phyloP scores from a whole-genome alignment of 176 grass and related monocot genomes.

The Carex myosuroides region DNA sequence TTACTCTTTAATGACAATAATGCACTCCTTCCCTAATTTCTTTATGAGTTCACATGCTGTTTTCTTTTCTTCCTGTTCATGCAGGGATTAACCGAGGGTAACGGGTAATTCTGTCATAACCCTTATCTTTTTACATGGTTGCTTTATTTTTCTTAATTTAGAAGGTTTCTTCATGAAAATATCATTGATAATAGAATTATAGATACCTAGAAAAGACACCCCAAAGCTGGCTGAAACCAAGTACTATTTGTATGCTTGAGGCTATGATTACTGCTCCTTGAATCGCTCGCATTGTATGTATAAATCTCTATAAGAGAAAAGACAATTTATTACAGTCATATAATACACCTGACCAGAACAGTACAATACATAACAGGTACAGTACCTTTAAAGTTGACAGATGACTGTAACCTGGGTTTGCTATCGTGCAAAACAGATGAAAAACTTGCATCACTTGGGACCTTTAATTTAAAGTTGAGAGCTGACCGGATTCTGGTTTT shows the following conservation, averaged over 20 bases:
- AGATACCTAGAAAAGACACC: constrained; percentile 44
- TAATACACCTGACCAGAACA: not conserved
- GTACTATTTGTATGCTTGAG: constrained; percentile 49
- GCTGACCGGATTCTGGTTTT: not conserved
- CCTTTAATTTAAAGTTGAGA: not conserved
- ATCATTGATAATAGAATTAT: not conserved
- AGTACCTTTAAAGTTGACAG: not conserved
- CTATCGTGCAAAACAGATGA: not conserved
- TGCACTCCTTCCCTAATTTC: not conserved
- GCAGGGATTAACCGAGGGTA: not conserved
- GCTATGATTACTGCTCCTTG: constrained; percentile 48
- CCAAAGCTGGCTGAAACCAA: constrained; percentile 50
- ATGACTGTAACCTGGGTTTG: not conserved
- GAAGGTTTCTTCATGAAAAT: not conserved
- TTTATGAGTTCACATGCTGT: not conserved
- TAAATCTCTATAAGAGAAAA: constrained; percentile 38
- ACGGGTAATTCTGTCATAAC: not conserved
- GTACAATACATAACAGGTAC: not conserved
- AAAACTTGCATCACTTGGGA: constrained; percentile 35
- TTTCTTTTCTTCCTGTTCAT: not conserved
- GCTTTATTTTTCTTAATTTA: not conserved
- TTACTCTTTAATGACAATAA: not conserved
- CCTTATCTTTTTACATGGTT: not conserved
- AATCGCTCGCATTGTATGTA: constrained; percentile 53
- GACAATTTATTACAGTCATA: not conserved